Conservation (phyloP, 2,329 filamentous ascomycete genomes). For the Colletotrichum gigasporum region DNA sequence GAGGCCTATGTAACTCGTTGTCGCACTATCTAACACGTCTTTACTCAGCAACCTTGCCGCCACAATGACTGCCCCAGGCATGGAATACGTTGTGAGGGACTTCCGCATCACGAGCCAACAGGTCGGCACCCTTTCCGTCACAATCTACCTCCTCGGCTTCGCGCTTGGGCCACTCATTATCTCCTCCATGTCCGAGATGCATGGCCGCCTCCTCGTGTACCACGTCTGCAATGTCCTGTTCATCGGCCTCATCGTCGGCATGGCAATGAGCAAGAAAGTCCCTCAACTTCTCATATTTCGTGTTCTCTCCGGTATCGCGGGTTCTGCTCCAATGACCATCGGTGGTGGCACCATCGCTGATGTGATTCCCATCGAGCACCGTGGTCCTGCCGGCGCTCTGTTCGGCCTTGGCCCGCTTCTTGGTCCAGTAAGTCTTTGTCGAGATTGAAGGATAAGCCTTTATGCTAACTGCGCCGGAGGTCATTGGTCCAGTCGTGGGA, state of each 20-base stretch:
- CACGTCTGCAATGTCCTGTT: constrained; percentile 41
- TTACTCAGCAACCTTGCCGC: constrained; percentile 45
- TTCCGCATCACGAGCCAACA: constrained; percentile 56
- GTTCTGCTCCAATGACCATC: constrained; percentile 40
- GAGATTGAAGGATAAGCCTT: too few relatives aligned
- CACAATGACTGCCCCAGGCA: constrained; percentile 66
- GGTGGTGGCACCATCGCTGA: constrained; percentile 49
- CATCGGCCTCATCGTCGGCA: constrained; percentile 41
- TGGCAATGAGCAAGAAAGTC: constrained; percentile 37
- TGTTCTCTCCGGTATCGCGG: constrained; percentile 40
- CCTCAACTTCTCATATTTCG: constrained; percentile 44
- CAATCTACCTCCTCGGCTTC: constrained; percentile 72
- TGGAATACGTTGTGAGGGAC: constrained; percentile 58
- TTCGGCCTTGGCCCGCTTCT: constrained; percentile 48
- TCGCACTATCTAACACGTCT: not conserved
- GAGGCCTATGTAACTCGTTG: not conserved
- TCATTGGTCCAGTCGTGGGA: constrained; percentile 43
- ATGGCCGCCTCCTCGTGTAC: constrained; percentile 43
- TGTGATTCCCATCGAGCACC: constrained; percentile 41
- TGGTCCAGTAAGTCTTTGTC: constrained; percentile 41
- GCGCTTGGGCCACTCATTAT: constrained; percentile 66
- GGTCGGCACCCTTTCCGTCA: constrained; percentile 62
- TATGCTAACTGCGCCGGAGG: too few relatives aligned
- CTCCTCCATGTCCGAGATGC: constrained; percentile 50
- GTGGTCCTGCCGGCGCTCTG: constrained; percentile 44